Conservation (phyloP, 2,329 filamentous ascomycete species). For the Karstenula rhodostoma region DNA sequence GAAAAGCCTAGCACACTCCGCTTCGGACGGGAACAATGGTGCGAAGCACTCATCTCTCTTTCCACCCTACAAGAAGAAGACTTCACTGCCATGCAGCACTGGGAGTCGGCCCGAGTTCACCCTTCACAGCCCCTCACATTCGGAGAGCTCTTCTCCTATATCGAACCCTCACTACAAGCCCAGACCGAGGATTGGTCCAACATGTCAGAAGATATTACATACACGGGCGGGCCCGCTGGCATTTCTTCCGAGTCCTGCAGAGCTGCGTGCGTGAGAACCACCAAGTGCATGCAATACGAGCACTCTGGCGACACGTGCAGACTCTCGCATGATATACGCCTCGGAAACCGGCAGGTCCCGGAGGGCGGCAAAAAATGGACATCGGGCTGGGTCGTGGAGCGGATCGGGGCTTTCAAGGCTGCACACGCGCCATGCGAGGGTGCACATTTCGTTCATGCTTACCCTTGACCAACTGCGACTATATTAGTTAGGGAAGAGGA, state of each 20-base stretch:
- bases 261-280: slow-evolving; percentile 36
- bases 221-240: slow-evolving; percentile 27
- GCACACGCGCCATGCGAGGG: slow-evolving; percentile 39
- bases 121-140: slow-evolving; percentile 41
- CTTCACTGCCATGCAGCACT: slow-evolving; percentile 35
- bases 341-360: slow-evolving; percentile 36
- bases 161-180: slow-evolving; percentile 36
- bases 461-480: slow-evolving; percentile 27
- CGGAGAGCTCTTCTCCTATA: slow-evolving; percentile 43
- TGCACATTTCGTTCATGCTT: slow-evolving; percentile 45
- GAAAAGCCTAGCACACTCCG: slow-evolving; percentile 50
- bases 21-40: slow-evolving; percentile 54
- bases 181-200: slow-evolving; percentile 45
- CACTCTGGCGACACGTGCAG: slow-evolving; percentile 40
- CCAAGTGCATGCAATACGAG: slow-evolving; percentile 44
- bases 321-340: slow-evolving; percentile 36
- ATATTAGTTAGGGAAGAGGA: slow-evolving; percentile 20
- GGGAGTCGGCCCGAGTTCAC: slow-evolving; percentile 36
- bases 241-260: slow-evolving; percentile 41
- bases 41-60: slow-evolving; percentile 52
- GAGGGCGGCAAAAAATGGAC: slow-evolving; percentile 33
- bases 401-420: slow-evolving; percentile 42
- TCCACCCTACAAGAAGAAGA: slow-evolving; percentile 44
- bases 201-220: slow-evolving; percentile 38
- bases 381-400: slow-evolving; percentile 43